These are phyloP conservation scores for Spinacia oleracea DNA, from an alignment of 179 eudicot genomes.

Conservation along the genomic window DNA sequence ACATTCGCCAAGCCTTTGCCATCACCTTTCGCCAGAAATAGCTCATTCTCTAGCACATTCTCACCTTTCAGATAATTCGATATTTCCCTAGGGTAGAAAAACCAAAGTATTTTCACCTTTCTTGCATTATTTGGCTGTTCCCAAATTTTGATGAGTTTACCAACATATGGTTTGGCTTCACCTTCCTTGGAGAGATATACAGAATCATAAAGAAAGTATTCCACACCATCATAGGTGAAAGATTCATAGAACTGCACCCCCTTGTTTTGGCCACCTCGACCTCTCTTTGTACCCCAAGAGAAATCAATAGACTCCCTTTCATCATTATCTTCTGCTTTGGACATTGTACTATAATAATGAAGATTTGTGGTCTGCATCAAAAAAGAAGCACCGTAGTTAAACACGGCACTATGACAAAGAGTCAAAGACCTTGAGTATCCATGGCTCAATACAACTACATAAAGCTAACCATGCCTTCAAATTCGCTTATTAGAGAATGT, in stretches of 20 bases:
- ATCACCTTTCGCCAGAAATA: constrained; percentile 66
- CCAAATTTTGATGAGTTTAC: constrained; percentile 69
- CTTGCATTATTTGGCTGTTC: constrained; percentile 37
- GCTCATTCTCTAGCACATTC: constrained; percentile 45
- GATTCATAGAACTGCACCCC: constrained; percentile 64
- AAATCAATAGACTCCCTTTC: constrained; percentile 42
- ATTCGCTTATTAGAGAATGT: too few relatives aligned
- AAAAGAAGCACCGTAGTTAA: background rate
- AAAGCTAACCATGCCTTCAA: background rate
- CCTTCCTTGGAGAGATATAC: constrained; percentile 61
- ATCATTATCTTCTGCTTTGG: constrained; percentile 14
- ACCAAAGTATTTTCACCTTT: constrained; percentile 73
- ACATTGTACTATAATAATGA: constrained; percentile 6
- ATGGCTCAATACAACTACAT: background rate
- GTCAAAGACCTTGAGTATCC: background rate
- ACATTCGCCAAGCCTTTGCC: constrained; percentile 58
- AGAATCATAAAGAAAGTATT: constrained; percentile 60
- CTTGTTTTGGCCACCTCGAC: constrained; percentile 43
- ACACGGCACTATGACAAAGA: background rate
- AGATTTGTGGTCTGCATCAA: constrained; percentile 16
- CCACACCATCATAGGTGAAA: constrained; percentile 60
- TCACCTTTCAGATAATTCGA: constrained; percentile 39
- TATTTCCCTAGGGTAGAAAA: constrained; percentile 67
- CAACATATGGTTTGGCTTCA: constrained; percentile 58
- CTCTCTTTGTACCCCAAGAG: constrained; percentile 64